Conservation (phyloP, 495 filamentous ascomycete species). For the Neurospora africana region DNA sequence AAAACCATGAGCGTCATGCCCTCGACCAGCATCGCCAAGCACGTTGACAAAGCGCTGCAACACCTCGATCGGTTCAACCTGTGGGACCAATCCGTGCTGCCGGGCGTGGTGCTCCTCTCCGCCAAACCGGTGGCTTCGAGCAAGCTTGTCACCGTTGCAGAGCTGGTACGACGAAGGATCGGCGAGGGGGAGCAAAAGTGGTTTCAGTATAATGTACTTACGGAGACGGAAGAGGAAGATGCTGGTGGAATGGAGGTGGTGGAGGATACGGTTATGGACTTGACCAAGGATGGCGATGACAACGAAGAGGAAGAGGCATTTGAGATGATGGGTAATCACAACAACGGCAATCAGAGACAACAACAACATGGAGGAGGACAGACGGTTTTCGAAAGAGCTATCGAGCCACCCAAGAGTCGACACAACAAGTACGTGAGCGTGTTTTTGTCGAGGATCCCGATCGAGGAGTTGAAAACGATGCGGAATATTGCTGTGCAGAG, state of each 20-base stretch:
- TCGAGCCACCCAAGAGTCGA: slow-evolving; percentile 20
- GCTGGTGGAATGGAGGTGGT: slow-evolving; percentile 20
- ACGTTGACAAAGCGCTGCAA: slow-evolving; percentile 34
- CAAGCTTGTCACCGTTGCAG: slow-evolving; percentile 55
- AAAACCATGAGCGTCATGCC: slow-evolving; percentile 39
- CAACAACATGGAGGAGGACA: slow-evolving; percentile 4
- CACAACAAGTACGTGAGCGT: slow-evolving; percentile 42
- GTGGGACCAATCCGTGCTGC: slow-evolving; percentile 16
- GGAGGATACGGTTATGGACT: slow-evolving; percentile 25
- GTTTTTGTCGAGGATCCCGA: slow-evolving; percentile 44
- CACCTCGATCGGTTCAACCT: slow-evolving; percentile 29
- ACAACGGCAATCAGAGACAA: neutral
- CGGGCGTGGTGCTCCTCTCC: slow-evolving; percentile 33
- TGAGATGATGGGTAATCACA: slow-evolving; percentile 32
- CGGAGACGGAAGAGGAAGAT: slow-evolving; percentile 21
- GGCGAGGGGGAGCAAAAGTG: slow-evolving; percentile 38
- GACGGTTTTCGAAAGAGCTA: slow-evolving; percentile 33
- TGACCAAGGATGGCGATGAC: slow-evolving; percentile 9
- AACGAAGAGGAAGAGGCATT: slow-evolving; percentile 29
- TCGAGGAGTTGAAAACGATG: slow-evolving; percentile 36
- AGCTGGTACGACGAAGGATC: slow-evolving; percentile 53
- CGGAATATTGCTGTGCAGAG: slow-evolving; percentile 25
- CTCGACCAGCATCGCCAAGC: slow-evolving; percentile 45
- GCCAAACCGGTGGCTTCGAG: slow-evolving; percentile 40
- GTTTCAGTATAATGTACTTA: slow-evolving; percentile 52